A percentile compares a stretch with the other conserved stretches of the same genome.
phyloP scores from a whole-genome alignment of 139 green algal genomes.

The Micractinium conductrix region DNA sequence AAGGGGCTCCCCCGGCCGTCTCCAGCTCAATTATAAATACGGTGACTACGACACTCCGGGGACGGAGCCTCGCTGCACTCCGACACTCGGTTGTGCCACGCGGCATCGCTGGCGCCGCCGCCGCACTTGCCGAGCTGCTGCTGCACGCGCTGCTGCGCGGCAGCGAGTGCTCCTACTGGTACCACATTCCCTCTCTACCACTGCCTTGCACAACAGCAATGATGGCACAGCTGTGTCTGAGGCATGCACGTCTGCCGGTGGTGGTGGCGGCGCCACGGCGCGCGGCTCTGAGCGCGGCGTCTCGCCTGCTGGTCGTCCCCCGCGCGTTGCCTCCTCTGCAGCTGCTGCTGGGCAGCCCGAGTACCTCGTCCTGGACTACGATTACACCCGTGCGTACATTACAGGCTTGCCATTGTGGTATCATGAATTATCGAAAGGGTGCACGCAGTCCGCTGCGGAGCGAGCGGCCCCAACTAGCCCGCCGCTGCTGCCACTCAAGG shows the following conservation, averaged over 20 bases:
- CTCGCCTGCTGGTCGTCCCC: not conserved
- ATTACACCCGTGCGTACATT: constrained; percentile 6
- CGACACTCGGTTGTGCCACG: not conserved
- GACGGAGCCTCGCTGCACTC: not conserved
- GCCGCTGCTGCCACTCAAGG: too few relatives aligned
- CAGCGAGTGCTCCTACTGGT: too few relatives aligned
- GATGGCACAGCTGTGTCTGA: not conserved
- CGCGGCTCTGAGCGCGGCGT: too few relatives aligned
- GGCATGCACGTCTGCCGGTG: not conserved
- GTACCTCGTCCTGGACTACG: not conserved
- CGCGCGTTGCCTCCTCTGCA: not conserved
- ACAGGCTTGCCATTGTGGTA: not conserved
- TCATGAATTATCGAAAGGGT: not conserved
- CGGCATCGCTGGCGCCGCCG: not conserved
- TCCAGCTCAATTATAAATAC: too few relatives aligned
- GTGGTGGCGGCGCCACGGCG: not conserved
- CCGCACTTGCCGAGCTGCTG: not conserved
- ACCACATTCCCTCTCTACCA: too few relatives aligned
- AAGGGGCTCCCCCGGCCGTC: too few relatives aligned
- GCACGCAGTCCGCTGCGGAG: too few relatives aligned
- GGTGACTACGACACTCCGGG: not conserved
- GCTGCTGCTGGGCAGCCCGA: not conserved
- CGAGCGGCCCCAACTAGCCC: too few relatives aligned
- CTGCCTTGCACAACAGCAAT: not conserved
- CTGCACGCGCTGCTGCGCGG: too few relatives aligned